Evolutionary conservation across 2,329 filamentous ascomycete genomes (phyloP), one percentile per base, ranked within the genome.

Genomic region (Xylaria sp.): DNA sequence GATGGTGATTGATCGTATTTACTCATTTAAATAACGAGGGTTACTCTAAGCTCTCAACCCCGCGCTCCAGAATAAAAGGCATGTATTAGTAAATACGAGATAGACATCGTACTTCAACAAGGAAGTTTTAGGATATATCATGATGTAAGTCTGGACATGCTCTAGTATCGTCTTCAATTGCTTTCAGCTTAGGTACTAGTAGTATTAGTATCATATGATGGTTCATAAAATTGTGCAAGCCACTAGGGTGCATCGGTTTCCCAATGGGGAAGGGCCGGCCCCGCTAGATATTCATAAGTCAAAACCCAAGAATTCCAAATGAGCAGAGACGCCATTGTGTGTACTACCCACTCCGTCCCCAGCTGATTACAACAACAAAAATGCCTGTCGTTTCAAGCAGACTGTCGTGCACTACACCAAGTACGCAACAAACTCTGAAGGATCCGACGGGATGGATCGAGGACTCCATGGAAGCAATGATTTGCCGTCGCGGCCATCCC

Each of bases 281-380:
- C 52, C 58, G 37, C 51, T 37, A 41, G 13, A 58, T 18, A 58
- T 61, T 56, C 52, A 60, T 46, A 59, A 61, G 32, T 57, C 52
- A 23, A 62, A 62, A 55, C 50, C 39, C 28, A 23, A 25, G 39
- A 66, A 69, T 69, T 66, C 63, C 67, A 69, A 69, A 69, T 69
- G 67, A 2, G 25, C 51, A 44, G 25, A 41, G 20, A 57, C 54
- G 20, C 20, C n/a, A 41, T 25, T 18, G 2, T 57, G 3, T 18
- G 2, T 57, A 9, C 34, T 37, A 57, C 13, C 23, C 20, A 32
- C 10, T 28, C 12, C 12, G 12, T 44, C 54, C 34, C 41, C 54
- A 28, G 34, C 54, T 41, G 28, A 28, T 28, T 41, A 34, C 51
- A n/a, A 34, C 10, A n/a, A 39, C 48, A 12, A 25, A 28, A 46